Base-by-base conservation (phyloP, 1,139 yeast genomes). In the Hemisphaericaspora xylofermentans region DNA sequence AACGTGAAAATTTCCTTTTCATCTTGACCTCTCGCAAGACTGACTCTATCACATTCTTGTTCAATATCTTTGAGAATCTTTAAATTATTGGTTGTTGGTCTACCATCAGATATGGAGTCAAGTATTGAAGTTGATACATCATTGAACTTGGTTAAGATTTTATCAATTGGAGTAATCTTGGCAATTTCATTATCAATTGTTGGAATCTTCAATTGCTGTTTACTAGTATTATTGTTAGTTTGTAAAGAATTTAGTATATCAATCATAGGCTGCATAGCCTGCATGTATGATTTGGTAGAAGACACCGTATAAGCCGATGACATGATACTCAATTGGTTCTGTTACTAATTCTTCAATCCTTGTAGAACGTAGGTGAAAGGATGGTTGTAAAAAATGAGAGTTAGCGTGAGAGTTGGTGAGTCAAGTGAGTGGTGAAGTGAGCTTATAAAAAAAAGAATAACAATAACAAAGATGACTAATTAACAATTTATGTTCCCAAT, bases 261-360 rank as follows among this genome's bases (percentile, higher is more conserved):
- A 27, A 76, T 64, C 81, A 85, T 75, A 1, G 80, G 76, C 56
- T 72, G 76, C 88, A 85, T 84, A 28, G 93, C 91, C 56, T 77
- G 78, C 86, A 84, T 80, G 62, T 79, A 85, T 27, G 93, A 84
- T 58, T 80, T 76, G 4, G 89, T 82, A 1, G 89, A 83, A n/a
- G 77, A 67, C 8, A 74, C 84, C 34, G 68, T 63, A 47, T 71
- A 71, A 29, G 65, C 54, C 10, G 29, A 26, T 4, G 67, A 65
- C 71, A 66, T 66, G 33, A 25, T 24, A 5, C 22, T 19, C 5
- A 6, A 8, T 5, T 19, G 8, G 7, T 19, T 19, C 8, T 19
- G 22, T 35, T 26, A 2, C 13, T 6, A 26, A 26, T 26, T 9
- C n/a, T n/a, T n/a, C n/a, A n/a, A n/a, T n/a, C n/a, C n/a, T n/a